Base-by-base conservation (phyloP, 108 stramenopile genomes). In the Stephanodiscus triporus region DNA sequence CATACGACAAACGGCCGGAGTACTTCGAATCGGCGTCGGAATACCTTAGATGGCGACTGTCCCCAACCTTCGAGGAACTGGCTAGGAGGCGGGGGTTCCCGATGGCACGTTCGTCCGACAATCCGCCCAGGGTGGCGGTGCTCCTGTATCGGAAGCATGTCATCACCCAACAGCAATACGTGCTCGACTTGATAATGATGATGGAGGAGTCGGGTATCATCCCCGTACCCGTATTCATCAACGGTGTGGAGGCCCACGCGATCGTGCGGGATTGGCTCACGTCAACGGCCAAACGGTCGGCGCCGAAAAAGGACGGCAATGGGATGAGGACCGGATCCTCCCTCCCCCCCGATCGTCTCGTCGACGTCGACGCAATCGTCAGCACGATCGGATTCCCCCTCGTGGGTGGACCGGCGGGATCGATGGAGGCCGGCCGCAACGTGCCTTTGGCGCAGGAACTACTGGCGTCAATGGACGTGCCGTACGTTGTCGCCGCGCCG, bases 201-300 rank as follows among this genome's bases (percentile, higher is more conserved):
- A 78, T 95, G 85, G 94, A 95, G 73, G 38, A 58, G 13, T 63
- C 87, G 42, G 92, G 92, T 7, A 17, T 95, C 4, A 43, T 93
- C 11, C 94, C 94, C n/a, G 49, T 95, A 43, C 94, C 94, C 17
- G 85, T 95, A 40, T 95, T 95, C 53, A 95, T 95, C 61, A 95
- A 95, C 68, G 94, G 94, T 10, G 94, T 95, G 2, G 94, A 95
- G 68, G 94, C 90, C 5, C 94, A 95, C 71, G 93, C 94, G 0
- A 90, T 95, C 24, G 94, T 95, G 30, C 77, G 94, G 27, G 94
- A 95, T 83, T 88, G 86, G 83, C 55, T 95, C 38, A 95, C 93
- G 17, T 83, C 88, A 6, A 47, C 66, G 11, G 8, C 40, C 40
- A 9, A 40, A 9, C 8, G 40, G 9, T 0, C 0, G 11, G 4